A percentile compares a stretch with the other conserved stretches of the same genome.
phyloP scores from a whole-genome alignment of 2,329 filamentous ascomycete species.

The Zymoseptoria passerinii region DNA sequence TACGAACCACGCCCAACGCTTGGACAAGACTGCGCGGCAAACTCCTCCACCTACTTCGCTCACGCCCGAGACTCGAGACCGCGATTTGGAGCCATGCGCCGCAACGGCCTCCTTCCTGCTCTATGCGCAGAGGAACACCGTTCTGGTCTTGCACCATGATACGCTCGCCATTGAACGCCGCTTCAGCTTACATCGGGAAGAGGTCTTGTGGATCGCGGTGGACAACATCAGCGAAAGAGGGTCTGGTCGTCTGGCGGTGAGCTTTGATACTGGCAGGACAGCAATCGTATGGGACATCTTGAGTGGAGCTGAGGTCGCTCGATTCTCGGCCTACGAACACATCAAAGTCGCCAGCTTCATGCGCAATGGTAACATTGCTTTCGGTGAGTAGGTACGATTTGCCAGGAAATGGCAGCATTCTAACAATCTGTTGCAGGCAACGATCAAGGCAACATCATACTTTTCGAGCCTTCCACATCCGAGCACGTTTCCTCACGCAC shows the following conservation, averaged over 20 bases:
- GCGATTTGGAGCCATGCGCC: slow-evolving; percentile 73
- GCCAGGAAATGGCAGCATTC: background rate
- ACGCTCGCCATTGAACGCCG: slow-evolving; percentile 79
- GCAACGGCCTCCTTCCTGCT: slow-evolving; percentile 87
- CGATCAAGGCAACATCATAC: slow-evolving; percentile 80
- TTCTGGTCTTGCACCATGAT: slow-evolving; percentile 87
- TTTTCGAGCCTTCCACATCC: slow-evolving; percentile 87
- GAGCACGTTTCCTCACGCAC: slow-evolving; percentile 89
- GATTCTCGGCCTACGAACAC: slow-evolving; percentile 87
- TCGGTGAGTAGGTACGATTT: slow-evolving; percentile 56
- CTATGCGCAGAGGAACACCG: slow-evolving; percentile 71
- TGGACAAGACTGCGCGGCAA: slow-evolving; percentile 9
- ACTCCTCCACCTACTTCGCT: slow-evolving; percentile 37
- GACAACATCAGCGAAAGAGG: slow-evolving; percentile 87
- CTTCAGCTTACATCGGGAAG: slow-evolving; percentile 75
- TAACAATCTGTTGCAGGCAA: slow-evolving; percentile 55
- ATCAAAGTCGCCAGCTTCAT: slow-evolving; percentile 86
- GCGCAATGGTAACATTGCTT: slow-evolving; percentile 92
- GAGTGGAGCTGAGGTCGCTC: slow-evolving; percentile 79
- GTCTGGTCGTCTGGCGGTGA: slow-evolving; percentile 77
- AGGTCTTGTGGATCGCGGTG: slow-evolving; percentile 74
- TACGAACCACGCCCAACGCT: slow-evolving; percentile 13
- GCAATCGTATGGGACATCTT: slow-evolving; percentile 96
- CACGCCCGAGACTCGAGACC: slow-evolving; percentile 40
- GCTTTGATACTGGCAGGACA: slow-evolving; percentile 83